Evolutionary conservation across 2,329 filamentous ascomycete species (phyloP), one percentile per base, ranked within the genome.

Genomic region (Neofusicoccum parvum): DNA sequence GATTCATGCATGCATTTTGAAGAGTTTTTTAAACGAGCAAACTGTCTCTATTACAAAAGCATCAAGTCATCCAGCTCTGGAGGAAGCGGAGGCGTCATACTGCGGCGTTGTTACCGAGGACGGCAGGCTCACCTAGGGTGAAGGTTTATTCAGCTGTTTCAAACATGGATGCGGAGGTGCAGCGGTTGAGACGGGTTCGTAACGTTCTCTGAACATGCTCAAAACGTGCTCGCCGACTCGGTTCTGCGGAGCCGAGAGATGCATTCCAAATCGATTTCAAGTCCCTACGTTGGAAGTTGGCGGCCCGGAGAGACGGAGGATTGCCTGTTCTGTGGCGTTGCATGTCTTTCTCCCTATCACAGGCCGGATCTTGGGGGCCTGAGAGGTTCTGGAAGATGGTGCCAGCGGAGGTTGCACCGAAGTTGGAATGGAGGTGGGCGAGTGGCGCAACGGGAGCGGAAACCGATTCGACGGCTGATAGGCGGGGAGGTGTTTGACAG

Each of bases 201-300:
- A 34, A 50, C 48, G 23, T 50, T 32, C 11, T n/a, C 23, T 14
- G 48, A 50, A 50, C 48, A 50, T 34, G 48, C 48, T 50, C 48
- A 50, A 50, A 50, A 50, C 48, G 27, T 34, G 48, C 48, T 50
- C 48, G 34, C 10, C 23, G 20, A 14, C 9, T 32, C 23, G 48
- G 23, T 23, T 34, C 48, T n/a, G 3, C 10, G 23, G 23, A 4
- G 23, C 23, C 48, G 23, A 53, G 15, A 37, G 27, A 20, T 37
- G 14, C 49, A 53, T 53, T 53, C 49, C 32, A 53, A 53, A 53
- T 53, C 14, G 32, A 53, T 37, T 53, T 37, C 27, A 53, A 23
- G 48, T 53, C n/a, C 49, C 54, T 34, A 48, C 41, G 54, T 60
- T 60, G n/a, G 56, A 48, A 60, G 56, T 37, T 60, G 43, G 15